These are phyloP conservation scores for Tylopilus vinaceipallidus DNA, from an alignment of 768 basidiomycete genomes.

Conservation along the genomic window DNA sequence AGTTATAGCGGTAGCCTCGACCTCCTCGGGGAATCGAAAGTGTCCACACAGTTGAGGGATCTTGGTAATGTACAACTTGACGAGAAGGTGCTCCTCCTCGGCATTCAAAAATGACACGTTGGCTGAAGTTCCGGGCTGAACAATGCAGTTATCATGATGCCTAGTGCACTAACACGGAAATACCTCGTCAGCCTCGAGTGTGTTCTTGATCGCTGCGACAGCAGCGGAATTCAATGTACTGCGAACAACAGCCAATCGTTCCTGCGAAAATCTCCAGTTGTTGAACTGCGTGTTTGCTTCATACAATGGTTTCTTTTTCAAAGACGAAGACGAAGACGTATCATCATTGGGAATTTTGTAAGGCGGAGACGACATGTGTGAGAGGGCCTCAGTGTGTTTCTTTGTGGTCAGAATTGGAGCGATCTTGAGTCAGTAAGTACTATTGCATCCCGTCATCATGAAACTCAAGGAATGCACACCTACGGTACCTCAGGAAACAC, in stretches of 20 bases:
- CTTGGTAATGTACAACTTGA: slow-evolving; percentile 86
- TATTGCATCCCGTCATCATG: slow-evolving; percentile 1
- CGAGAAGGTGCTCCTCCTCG: slow-evolving; percentile 83
- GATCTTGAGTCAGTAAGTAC: too few species aligned
- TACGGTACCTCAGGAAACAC: not conserved
- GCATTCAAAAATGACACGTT: slow-evolving; percentile 69
- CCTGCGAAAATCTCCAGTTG: slow-evolving; percentile 86
- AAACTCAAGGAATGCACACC: not conserved
- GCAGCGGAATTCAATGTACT: slow-evolving; percentile 70
- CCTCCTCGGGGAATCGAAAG: slow-evolving; percentile 88
- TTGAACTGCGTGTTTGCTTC: slow-evolving; percentile 78
- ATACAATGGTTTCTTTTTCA: slow-evolving; percentile 49
- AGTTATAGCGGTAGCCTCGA: slow-evolving; percentile 87
- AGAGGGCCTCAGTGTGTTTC: too few species aligned
- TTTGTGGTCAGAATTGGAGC: too few species aligned
- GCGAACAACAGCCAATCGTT: slow-evolving; percentile 60
- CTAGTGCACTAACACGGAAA: slow-evolving; percentile 10
- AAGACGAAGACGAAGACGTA: not conserved
- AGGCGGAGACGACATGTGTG: too few species aligned
- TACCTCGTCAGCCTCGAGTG: slow-evolving; percentile 82
- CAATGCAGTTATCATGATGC: slow-evolving; percentile 2
- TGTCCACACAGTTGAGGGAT: slow-evolving; percentile 81
- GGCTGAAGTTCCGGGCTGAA: slow-evolving; percentile 70
- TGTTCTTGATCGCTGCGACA: slow-evolving; percentile 70
- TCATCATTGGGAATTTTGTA: not conserved